Evolutionary conservation across 345 rosid genomes (phyloP).

Genomic region (Zanthoxylum bungeanum): DNA sequence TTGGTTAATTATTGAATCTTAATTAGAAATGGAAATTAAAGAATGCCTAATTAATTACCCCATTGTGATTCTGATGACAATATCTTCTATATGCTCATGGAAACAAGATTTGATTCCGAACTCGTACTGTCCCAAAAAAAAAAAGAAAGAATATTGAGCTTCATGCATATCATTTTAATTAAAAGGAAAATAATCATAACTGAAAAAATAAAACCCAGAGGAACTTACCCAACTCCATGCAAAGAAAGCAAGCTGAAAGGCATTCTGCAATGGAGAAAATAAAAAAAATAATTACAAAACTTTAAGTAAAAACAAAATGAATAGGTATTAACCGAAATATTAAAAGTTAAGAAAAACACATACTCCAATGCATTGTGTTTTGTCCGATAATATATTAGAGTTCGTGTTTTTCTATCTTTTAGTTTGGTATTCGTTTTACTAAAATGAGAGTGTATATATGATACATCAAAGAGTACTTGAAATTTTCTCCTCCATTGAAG

Average conservation of each 20-base stretch:
- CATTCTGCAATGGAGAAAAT: slow-evolving; percentile 48
- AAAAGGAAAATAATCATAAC: neutral
- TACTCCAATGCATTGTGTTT: no score
- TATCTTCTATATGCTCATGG: slow-evolving; percentile 42
- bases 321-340: no score
- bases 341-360: no score
- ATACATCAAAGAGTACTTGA: no score
- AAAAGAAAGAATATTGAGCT: neutral
- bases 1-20: neutral
- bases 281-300: neutral
- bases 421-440: no score
- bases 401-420: no score
- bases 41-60: slow-evolving; percentile 48
- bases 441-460: no score
- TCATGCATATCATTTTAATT: neutral
- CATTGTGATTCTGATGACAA: slow-evolving; percentile 62
- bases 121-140: slow-evolving; percentile 51
- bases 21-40: neutral
- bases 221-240: slow-evolving; percentile 73
- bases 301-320: neutral
- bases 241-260: slow-evolving; percentile 87
- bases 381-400: no score
- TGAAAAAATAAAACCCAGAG: neutral
- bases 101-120: slow-evolving; percentile 59
- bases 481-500: neutral